Conservation (phyloP, 169 alveolate genomes). For the Plasmodium berghei region DNA sequence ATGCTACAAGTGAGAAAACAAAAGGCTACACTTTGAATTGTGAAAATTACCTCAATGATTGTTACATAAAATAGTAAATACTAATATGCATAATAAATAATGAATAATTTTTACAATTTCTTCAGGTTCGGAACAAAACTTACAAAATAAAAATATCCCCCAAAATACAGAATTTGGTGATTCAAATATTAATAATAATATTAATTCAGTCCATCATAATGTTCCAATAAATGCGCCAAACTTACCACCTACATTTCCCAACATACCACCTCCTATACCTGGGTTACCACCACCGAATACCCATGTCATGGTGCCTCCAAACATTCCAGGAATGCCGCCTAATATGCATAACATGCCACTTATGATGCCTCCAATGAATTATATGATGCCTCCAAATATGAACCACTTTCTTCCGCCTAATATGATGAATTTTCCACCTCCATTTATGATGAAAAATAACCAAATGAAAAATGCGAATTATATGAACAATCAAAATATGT, state of each 20-base stretch:
- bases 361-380: background rate
- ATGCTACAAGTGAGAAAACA: no score
- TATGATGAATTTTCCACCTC: slow-evolving; percentile 62
- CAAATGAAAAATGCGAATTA: slow-evolving; percentile 9
- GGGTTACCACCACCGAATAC: slow-evolving; percentile 7
- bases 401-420: slow-evolving; percentile 19
- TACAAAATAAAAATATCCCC: no score
- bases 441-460: slow-evolving; percentile 70
- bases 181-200: background rate
- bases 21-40: no score
- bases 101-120: no score
- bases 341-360: slow-evolving; percentile 35
- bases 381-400: slow-evolving; percentile 38
- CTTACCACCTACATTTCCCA: background rate
- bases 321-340: slow-evolving; percentile 1
- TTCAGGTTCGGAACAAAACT: no score
- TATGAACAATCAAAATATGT: slow-evolving; percentile 10
- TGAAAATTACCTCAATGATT: no score
- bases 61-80: no score
- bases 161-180: no score
- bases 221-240: no score
- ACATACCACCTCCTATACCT: background rate
- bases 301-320: background rate
- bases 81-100: no score
- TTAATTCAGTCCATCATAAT: background rate